These are phyloP conservation scores for Trametes maxima DNA, from an alignment of 768 basidiomycete genomes.

Conservation along the genomic window DNA sequence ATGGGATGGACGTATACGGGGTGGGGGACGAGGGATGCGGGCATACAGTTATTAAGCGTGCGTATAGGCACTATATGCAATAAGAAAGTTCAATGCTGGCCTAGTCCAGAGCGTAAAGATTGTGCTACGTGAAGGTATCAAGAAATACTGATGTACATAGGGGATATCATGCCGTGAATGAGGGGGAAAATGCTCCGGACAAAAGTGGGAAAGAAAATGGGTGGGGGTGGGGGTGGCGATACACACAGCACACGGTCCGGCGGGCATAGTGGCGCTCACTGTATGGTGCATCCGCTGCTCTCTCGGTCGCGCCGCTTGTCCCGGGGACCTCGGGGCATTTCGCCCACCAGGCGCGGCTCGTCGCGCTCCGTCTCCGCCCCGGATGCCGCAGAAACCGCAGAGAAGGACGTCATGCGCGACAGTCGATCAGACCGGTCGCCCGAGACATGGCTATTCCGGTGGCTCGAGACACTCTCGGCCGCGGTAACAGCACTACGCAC, in stretches of 20 bases:
- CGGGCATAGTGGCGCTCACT: constrained; percentile 33
- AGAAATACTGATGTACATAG: constrained; percentile 21
- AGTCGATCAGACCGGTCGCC: constrained; percentile 36
- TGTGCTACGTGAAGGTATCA: constrained; percentile 21
- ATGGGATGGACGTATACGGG: not conserved
- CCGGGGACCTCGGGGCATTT: constrained; percentile 36
- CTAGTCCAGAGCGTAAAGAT: constrained; percentile 22
- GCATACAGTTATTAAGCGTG: constrained; percentile 18
- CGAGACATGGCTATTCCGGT: constrained; percentile 24
- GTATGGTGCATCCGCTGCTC: constrained; percentile 49
- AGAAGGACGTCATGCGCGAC: constrained; percentile 39
- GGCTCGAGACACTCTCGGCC: constrained; percentile 46
- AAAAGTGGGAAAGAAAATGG: too few relatives aligned
- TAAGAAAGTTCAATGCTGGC: constrained; percentile 22
- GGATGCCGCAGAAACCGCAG: constrained; percentile 34
- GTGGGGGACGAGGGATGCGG: constrained; percentile 1
- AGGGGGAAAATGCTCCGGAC: not conserved
- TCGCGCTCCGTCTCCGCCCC: constrained; percentile 30
- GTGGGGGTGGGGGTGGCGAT: not conserved
- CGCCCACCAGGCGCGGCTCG: constrained; percentile 40
- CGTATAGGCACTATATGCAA: constrained; percentile 22
- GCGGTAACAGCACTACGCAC: constrained; percentile 59
- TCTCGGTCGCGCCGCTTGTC: constrained; percentile 39
- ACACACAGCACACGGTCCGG: not conserved
- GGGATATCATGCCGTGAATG: constrained; percentile 25